Percentiles rank a stretch among this genome's conserved stretches.
Conservation (phyloP, 1,139 yeast species). For the Suhomyces bokatorum region DNA sequence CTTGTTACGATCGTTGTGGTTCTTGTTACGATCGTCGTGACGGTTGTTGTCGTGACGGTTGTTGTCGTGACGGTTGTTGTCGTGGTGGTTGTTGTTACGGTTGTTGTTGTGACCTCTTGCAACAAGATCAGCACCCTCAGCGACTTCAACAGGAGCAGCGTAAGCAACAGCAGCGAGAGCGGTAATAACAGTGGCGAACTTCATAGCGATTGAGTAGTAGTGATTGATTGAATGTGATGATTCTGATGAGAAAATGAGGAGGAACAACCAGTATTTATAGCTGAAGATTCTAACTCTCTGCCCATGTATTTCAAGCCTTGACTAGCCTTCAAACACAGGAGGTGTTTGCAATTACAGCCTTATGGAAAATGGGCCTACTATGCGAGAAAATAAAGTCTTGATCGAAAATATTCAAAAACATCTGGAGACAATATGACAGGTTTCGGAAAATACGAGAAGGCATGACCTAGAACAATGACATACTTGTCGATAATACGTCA, state of each 20-base stretch:
- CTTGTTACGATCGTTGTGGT: neutral
- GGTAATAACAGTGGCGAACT: neutral
- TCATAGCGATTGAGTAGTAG: neutral
- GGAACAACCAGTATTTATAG: neutral
- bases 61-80: neutral
- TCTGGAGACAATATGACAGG: too few species aligned
- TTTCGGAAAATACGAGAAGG: too few species aligned
- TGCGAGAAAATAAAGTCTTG: neutral
- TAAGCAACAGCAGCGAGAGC: constrained; percentile 1
- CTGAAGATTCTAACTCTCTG: too few species aligned
- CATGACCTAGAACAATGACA: too few species aligned
- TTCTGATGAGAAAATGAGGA: neutral
- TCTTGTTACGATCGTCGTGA: neutral
- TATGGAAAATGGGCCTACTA: neutral
- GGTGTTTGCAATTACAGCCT: neutral
- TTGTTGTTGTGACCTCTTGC: neutral
- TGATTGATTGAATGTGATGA: neutral
- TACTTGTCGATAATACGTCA: too few species aligned
- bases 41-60: neutral
- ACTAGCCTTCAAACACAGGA: neutral
- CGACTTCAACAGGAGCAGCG: constrained; percentile 1
- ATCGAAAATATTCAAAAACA: too few species aligned
- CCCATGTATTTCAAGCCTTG: too few species aligned
- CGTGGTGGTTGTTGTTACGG: neutral
- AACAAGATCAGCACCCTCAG: neutral